Base-by-base conservation (phyloP, 768 basidiomycete genomes). In the Tricholoma bakamatsutake region DNA sequence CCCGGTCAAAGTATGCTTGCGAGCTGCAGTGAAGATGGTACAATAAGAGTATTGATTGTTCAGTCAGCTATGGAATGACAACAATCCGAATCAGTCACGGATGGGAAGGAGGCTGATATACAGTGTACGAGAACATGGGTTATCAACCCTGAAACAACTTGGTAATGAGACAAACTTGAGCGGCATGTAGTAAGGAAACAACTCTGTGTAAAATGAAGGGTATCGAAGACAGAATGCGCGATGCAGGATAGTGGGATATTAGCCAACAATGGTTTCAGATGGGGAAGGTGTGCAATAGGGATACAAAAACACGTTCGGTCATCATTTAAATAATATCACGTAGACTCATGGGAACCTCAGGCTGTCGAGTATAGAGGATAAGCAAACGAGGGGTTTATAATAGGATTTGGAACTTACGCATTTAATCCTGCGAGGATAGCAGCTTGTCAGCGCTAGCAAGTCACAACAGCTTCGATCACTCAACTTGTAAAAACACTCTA, bases 401-500 rank as follows among this genome's bases (percentile, higher is more conserved):
- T 45, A 40, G 27, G 37, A 42, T 33, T 27, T 31, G 46, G 47
- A 53, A 75, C 90, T 66, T 71, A 93, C 90, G 74, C 90, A 93
- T 93, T 93, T 93, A 77, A 88, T 88, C 76, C 86, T 88, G 52
- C 17, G 53, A 37, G 57, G 28, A 46, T 11, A 37, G 51, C 18
- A 45, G n/a, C n/a, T 17, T 17, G 58, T 69, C n/a, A 69, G 64
- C 33, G 40, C 56, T 35, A 39, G 49, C 15, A 33, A 46, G 21
- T 11, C 40, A 21, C 33, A 4, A 31, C 47, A 51, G 35, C 43
- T 30, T 12, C 37, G 24, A 54, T 15, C 30, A 68, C 70, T 57
- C 52, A 70, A 92, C 91, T 93, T 93, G 80, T 96, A 98, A 75
- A 93, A 96, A 80, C 94, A 96, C 77, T 98, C 96, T 79, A 98